These are phyloP conservation scores for Jimgerdemannia lactiflua DNA, from an alignment of 192 early-diverging fungal species.

Conservation along the genomic window DNA sequence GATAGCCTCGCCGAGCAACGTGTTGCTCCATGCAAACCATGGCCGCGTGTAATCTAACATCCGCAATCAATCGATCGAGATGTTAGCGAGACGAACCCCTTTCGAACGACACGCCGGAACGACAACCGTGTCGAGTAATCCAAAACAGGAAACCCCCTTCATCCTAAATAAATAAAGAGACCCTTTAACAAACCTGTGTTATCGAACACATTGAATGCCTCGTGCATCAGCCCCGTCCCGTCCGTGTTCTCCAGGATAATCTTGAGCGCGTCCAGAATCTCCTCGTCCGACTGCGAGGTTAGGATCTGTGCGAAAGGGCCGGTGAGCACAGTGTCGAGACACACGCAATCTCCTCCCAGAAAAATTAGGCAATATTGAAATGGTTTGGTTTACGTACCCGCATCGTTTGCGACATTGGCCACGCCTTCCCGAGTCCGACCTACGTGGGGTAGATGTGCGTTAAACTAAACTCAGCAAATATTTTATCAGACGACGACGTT, in stretches of 20 bases:
- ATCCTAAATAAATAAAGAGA: too few relatives aligned
- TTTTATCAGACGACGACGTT: too few relatives aligned
- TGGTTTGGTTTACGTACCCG: too few relatives aligned
- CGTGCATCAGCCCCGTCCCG: conserved; percentile 45
- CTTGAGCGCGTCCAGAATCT: conserved; percentile 56
- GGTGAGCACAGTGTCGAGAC: neutral
- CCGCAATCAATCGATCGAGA: neutral
- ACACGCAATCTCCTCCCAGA: neutral
- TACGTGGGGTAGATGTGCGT: too few relatives aligned
- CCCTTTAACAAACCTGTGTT: too few relatives aligned
- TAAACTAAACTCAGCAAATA: too few relatives aligned
- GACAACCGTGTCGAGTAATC: neutral
- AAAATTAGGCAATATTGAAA: too few relatives aligned
- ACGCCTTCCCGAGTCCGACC: too few relatives aligned
- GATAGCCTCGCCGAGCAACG: conserved; percentile 46
- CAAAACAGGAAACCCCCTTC: too few relatives aligned
- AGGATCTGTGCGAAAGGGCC: conserved; percentile 48
- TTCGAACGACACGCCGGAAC: conserved; percentile 2
- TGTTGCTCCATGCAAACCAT: conserved; percentile 66
- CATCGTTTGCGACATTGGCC: conserved; percentile 51
- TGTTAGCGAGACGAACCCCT: neutral
- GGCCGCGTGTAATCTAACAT: conserved; percentile 31
- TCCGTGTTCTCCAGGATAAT: conserved; percentile 43
- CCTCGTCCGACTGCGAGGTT: conserved; percentile 42
- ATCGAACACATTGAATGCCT: conserved; percentile 51